These are phyloP conservation scores for Atractiella rhizophila DNA, from an alignment of 768 basidiomycete species.

Conservation along the genomic window DNA sequence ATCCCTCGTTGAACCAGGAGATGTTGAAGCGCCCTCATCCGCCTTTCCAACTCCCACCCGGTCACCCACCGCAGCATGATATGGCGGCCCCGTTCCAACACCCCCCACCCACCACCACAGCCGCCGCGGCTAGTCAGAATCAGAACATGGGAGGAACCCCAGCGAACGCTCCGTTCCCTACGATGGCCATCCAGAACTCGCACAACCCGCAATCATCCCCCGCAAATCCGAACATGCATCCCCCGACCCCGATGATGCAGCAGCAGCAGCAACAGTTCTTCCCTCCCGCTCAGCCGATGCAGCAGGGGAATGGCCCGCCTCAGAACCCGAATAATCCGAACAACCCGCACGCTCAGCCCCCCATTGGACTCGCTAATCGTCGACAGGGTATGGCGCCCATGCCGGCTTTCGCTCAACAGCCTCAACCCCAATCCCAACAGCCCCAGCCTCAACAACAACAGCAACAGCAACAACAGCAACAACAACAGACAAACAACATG, in stretches of 20 bases:
- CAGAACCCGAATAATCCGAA: no score
- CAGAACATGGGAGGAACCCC: no score
- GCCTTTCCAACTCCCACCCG: neutral
- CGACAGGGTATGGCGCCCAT: slow-evolving; percentile 15
- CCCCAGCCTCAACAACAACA: slow-evolving; percentile 9
- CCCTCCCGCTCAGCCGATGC: slow-evolving; percentile 3
- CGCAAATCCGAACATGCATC: neutral
- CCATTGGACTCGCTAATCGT: slow-evolving; percentile 5
- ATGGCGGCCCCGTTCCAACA: slow-evolving; percentile 4
- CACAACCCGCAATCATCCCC: slow-evolving; percentile 14
- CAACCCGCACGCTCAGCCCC: slow-evolving; percentile 17
- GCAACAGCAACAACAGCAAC: slow-evolving; percentile 19
- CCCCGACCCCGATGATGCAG: neutral
- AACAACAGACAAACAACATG: slow-evolving; percentile 22
- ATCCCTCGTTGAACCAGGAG: no score
- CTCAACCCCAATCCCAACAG: slow-evolving; percentile 18
- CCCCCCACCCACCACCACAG: neutral
- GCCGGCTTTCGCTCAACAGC: slow-evolving; percentile 20
- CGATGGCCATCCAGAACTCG: slow-evolving; percentile 7
- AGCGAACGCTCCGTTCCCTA: no score
- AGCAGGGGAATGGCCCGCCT: no score
- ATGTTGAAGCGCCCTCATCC: no score
- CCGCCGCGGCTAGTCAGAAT: no score
- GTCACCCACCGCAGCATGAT: neutral
- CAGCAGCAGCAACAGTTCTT: slow-evolving; percentile 11